Conservation (phyloP, 2,329 filamentous ascomycete genomes). For the Xylariaceae sp. region DNA sequence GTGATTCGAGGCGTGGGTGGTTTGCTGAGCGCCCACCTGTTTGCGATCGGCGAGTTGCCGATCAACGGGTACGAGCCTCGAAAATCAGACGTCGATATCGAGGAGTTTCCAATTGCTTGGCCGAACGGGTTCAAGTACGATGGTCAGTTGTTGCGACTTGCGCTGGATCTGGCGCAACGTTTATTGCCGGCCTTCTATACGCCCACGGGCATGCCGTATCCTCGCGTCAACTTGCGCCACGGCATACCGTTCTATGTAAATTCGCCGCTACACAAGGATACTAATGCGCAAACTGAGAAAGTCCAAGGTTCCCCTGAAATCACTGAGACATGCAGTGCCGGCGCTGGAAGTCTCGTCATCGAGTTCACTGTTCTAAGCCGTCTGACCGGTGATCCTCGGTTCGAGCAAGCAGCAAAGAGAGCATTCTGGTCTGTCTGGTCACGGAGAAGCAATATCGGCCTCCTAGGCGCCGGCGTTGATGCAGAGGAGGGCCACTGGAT, state of each 20-base stretch:
- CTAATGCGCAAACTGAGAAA: constrained; percentile 37
- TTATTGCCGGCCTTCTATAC: constrained; percentile 91
- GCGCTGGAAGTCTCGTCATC: constrained; percentile 89
- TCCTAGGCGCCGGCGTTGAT: constrained; percentile 89
- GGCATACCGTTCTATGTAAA: constrained; percentile 91
- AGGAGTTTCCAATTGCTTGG: constrained; percentile 61
- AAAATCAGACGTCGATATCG: constrained; percentile 39
- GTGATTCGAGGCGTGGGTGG: constrained; percentile 91
- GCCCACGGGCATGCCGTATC: constrained; percentile 86
- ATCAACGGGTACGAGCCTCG: constrained; percentile 69
- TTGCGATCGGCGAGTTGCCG: constrained; percentile 84
- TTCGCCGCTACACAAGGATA: constrained; percentile 65
- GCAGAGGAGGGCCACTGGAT: constrained; percentile 89
- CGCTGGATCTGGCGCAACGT: constrained; percentile 75
- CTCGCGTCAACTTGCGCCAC: constrained; percentile 82
- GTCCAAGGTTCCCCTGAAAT: constrained; percentile 57
- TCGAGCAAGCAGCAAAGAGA: constrained; percentile 81
- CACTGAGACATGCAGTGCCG: constrained; percentile 94
- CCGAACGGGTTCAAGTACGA: constrained; percentile 75
- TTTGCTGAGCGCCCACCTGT: constrained; percentile 85
- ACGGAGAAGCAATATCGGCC: constrained; percentile 73
- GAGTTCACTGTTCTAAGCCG: constrained; percentile 90
- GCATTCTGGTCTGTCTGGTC: constrained; percentile 98
- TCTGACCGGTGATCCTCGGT: constrained; percentile 78
- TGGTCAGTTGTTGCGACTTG: constrained; percentile 84